A percentile compares a stretch with the other conserved stretches of the same genome.
Conservation (phyloP, 805 yeast species). For the Kurtzmaniella cleridarum region DNA sequence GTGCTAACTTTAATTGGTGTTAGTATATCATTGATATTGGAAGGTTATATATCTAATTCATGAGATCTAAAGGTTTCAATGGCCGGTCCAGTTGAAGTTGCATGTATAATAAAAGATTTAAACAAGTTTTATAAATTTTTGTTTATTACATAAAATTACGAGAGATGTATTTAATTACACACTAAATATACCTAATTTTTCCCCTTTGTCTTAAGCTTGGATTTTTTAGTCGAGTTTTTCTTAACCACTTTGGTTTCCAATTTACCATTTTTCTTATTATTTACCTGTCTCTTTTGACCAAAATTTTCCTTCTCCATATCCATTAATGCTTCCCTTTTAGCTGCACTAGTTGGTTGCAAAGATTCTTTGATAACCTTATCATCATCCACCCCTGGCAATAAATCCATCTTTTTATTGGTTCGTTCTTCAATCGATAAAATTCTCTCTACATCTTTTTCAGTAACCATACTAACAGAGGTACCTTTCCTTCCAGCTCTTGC, state of each 20-base stretch:
- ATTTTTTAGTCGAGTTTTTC: conserved; percentile 9
- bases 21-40: conserved; percentile 23
- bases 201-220: conserved; percentile 1
- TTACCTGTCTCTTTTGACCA: conserved; percentile 63
- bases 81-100: no score
- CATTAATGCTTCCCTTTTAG: conserved; percentile 86
- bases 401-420: conserved; percentile 73
- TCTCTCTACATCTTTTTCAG: conserved; percentile 80
- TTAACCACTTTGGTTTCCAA: conserved; percentile 8
- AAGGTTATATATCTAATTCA: conserved; percentile 8
- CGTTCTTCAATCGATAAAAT: conserved; percentile 83
- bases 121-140: no score
- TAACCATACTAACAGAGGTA: conserved; percentile 72
- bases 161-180: background rate
- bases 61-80: no score
- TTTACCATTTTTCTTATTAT: conserved; percentile 35
- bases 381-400: conserved; percentile 67
- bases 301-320: conserved; percentile 90
- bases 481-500: conserved; percentile 96
- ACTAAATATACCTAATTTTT: background rate
- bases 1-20: conserved; percentile 32
- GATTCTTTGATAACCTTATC: conserved; percentile 70
- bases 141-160: no score
- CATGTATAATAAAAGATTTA: no score
- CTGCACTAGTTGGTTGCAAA: conserved; percentile 64